Evolutionary conservation across 768 basidiomycete species (phyloP).

Genomic region (Auriscalpium orientale): DNA sequence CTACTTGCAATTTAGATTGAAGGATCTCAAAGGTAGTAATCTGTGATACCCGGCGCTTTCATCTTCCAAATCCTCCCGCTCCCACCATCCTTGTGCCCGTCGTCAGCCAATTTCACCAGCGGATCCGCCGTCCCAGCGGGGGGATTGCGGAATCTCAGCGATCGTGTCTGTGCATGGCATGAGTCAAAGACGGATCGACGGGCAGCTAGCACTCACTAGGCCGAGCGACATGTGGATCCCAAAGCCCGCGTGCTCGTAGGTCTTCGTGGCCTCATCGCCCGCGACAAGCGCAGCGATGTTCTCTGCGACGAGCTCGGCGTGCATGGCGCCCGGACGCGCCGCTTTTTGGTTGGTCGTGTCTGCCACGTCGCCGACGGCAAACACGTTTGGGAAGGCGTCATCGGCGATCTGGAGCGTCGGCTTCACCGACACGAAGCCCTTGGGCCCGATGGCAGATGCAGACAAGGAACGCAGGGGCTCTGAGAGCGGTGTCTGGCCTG

Average conservation of each 20-base stretch:
- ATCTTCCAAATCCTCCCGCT: conserved; percentile 14
- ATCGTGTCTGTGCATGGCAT: conserved; percentile 7
- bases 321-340: conserved; percentile 17
- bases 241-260: background rate
- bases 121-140: conserved; percentile 9
- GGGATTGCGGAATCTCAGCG: conserved; percentile 19
- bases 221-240: conserved; percentile 21
- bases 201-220: conserved; percentile 5
- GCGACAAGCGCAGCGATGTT: conserved; percentile 15
- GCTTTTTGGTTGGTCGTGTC: conserved; percentile 20
- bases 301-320: conserved; percentile 16
- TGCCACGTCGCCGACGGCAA: conserved; percentile 23
- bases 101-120: conserved; percentile 9
- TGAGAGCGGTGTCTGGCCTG: conserved; percentile 24
- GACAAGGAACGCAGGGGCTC: conserved; percentile 18
- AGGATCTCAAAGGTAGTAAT: conserved; percentile 1
- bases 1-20: no score
- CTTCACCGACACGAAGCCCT: conserved; percentile 18
- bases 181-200: background rate
- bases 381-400: conserved; percentile 11
- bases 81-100: conserved; percentile 14
- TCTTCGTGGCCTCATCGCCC: background rate
- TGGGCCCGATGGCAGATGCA: conserved; percentile 11
- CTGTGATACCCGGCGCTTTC: conserved; percentile 18
- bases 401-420: conserved; percentile 21